phyloP scores from a whole-genome alignment of 208 protist genomes.

The Leishmania aethiopica region DNA sequence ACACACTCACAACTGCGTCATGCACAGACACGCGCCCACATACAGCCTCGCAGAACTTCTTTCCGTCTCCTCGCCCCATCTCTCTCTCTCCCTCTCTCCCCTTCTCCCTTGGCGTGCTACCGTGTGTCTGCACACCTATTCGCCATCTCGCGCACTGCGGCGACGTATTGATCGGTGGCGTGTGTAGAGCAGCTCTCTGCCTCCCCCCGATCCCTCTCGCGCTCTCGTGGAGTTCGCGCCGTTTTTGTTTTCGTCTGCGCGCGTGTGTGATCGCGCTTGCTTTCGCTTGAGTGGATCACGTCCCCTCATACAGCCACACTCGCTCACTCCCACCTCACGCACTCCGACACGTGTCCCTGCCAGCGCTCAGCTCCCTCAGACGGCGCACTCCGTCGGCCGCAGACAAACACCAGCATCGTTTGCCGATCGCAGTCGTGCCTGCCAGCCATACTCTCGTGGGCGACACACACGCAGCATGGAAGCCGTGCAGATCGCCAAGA shows the following conservation, averaged over 20 bases:
- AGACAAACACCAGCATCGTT: neutral
- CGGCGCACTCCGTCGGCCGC: neutral
- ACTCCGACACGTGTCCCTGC: neutral
- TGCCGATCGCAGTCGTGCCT: neutral
- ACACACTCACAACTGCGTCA: neutral
- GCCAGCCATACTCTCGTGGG: neutral
- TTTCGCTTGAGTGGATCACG: neutral
- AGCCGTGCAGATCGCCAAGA: slow-evolving; percentile 46
- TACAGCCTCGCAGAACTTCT: neutral
- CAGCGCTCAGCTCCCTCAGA: neutral
- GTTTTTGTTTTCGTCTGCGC: neutral
- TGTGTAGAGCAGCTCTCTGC: neutral
- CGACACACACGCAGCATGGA: slow-evolving; percentile 17
- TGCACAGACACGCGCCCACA: neutral
- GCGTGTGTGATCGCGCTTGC: neutral
- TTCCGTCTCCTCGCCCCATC: neutral
- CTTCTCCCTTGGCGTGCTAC: neutral
- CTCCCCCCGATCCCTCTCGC: neutral
- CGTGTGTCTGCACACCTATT: neutral
- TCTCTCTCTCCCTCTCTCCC: neutral
- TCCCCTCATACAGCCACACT: neutral
- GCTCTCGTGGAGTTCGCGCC: neutral
- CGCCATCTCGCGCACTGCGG: neutral
- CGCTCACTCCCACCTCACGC: neutral
- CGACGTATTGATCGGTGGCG: neutral